Evolutionary conservation across 148 eudicot species (phyloP), one percentile per base, ranked within the genome.

Genomic region (Agrostemma githago): DNA sequence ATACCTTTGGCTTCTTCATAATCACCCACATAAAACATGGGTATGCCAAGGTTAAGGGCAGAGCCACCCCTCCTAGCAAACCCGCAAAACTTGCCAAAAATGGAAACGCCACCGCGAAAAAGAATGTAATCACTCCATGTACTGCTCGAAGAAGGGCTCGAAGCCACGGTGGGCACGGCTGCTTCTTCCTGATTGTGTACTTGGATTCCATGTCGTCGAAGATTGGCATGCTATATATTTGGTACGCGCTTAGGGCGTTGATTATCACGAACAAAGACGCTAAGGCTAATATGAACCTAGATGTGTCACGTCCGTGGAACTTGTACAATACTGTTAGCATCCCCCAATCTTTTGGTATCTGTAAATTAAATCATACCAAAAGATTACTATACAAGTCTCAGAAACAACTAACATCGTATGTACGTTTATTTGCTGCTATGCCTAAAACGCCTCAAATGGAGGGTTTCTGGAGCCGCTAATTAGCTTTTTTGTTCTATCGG

Each of bases 11-110:
- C 70, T 89, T 88, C 78, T 84, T 90, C 8, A 92, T 61, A 76
- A 82, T 89, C 0, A 84, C 53, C 97, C 97, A 92, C 89, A 90
- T 92, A 60, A 90, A 90, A 68, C 96, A 92, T 15, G 97, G 97
- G 76, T 90, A 88, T 5, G 93, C 97, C 60, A 92, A 74, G 8
- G 97, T 92, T 56, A 90, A 84, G 0, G 97, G 97, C 51, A 90
- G 62, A 0, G 88, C 81, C 1, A 90, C 75, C 5, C 96, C 98
- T 39, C 98, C 96, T 0, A 92, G 70, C 0, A 92, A 66, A 3
- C 98, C 98, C 1, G 96, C 90, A 10, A 92, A 70, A 76, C 93
- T 89, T 8, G 90, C 83, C 41, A 87, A 62, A 74, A 92, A 92
- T 0, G 97, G 98, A 17, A 92, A 79, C 9, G 98, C 98, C 66